Percentiles rank a stretch among this genome's conserved stretches.
phyloP scores from a whole-genome alignment of 148 eudicot genomes.

The Amaranthus palmeri region DNA sequence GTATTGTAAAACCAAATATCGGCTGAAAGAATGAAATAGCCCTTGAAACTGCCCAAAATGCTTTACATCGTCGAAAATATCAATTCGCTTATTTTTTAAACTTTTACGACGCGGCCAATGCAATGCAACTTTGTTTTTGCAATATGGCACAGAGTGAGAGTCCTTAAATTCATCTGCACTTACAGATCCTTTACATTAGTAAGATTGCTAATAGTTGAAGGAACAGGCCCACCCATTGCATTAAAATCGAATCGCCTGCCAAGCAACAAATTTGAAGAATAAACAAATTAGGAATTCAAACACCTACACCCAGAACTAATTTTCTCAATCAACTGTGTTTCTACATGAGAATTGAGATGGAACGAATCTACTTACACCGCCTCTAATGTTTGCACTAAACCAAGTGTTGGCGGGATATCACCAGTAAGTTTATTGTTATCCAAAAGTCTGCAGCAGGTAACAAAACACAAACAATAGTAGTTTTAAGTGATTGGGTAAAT shows the following conservation, averaged over 20 bases:
- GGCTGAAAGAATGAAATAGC: no score
- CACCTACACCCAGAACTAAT: no score
- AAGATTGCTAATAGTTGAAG: slow-evolving; percentile 57
- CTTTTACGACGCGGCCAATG: no score
- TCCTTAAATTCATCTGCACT: slow-evolving; percentile 11
- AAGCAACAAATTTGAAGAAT: slow-evolving; percentile 5
- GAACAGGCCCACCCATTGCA: slow-evolving; percentile 48
- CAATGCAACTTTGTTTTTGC: no score
- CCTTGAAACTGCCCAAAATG: no score
- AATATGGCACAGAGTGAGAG: background rate
- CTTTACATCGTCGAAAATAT: no score
- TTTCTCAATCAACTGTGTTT: background rate
- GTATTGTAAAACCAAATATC: no score
- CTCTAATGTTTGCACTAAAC: slow-evolving; percentile 45
- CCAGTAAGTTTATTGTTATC: slow-evolving; percentile 57
- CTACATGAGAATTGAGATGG: background rate
- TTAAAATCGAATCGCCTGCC: slow-evolving; percentile 74
- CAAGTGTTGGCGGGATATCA: slow-evolving; percentile 47
- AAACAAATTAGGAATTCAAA: background rate
- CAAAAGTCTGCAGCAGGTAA: slow-evolving; percentile 35
- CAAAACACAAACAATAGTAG: background rate
- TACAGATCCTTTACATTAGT: slow-evolving; percentile 46
- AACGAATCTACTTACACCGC: slow-evolving; percentile 50
- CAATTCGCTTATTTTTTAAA: no score
- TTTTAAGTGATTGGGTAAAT: background rate